Evolutionary conservation across 2,329 filamentous ascomycete species (phyloP).

Genomic region (Didymellaceae sp.): DNA sequence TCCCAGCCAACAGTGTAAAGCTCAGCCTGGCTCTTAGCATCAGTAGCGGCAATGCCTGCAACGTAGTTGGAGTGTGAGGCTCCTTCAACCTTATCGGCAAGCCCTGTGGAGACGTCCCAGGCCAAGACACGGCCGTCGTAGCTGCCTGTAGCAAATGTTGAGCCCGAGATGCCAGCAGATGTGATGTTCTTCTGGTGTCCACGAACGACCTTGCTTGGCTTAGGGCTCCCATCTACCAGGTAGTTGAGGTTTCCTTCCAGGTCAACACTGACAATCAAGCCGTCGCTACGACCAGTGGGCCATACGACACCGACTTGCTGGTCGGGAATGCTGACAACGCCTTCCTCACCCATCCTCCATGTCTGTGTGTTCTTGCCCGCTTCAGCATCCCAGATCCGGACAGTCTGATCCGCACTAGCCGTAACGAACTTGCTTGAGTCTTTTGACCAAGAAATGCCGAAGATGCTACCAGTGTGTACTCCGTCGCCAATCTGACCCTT

Average conservation of each 20-base stretch:
- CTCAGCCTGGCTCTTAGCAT: conserved; percentile 48
- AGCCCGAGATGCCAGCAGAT: conserved; percentile 67
- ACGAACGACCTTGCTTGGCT: conserved; percentile 74
- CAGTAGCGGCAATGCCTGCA: conserved; percentile 69
- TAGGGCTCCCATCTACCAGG: conserved; percentile 72
- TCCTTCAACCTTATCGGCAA: conserved; percentile 75
- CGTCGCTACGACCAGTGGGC: conserved; percentile 81
- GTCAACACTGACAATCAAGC: conserved; percentile 87
- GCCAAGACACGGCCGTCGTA: conserved; percentile 86
- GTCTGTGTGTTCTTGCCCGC: conserved; percentile 76
- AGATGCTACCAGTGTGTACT: conserved; percentile 92
- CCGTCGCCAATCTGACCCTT: conserved; percentile 78
- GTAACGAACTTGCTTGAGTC: conserved; percentile 89
- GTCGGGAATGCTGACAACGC: conserved; percentile 72
- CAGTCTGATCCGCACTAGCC: conserved; percentile 90
- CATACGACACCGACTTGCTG: conserved; percentile 96
- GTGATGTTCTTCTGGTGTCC: conserved; percentile 94
- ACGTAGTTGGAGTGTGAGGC: conserved; percentile 86
- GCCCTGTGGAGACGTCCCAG: conserved; percentile 78
- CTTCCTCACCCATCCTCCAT: conserved; percentile 83
- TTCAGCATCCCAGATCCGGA: conserved; percentile 92
- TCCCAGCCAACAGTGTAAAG: conserved; percentile 95
- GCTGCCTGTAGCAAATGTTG: conserved; percentile 85
- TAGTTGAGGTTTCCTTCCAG: conserved; percentile 91
- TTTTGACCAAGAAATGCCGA: conserved; percentile 86